phyloP scores from a whole-genome alignment of 495 filamentous ascomycete genomes.

The Apodospora peruviana region DNA sequence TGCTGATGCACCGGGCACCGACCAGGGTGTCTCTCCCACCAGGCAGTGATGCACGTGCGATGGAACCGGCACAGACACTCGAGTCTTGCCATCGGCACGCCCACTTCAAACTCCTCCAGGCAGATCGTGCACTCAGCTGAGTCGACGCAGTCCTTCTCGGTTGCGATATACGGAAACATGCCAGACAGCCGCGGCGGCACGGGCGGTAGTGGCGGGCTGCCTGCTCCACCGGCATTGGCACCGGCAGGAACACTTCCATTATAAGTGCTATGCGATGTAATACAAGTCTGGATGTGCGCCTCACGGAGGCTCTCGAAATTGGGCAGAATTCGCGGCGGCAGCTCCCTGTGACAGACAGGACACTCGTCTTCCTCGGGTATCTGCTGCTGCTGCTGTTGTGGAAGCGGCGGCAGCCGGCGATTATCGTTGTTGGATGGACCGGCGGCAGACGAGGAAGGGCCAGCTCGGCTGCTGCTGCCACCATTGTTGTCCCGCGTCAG shows the following conservation, averaged over 20 bases:
- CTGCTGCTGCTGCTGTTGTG: conserved; percentile 24
- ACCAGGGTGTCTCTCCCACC: conserved; percentile 48
- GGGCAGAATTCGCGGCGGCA: conserved; percentile 58
- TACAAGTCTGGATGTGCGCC: conserved; percentile 72
- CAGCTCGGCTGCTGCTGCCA: not conserved
- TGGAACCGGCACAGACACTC: conserved; percentile 96
- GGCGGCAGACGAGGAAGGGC: conserved; percentile 6
- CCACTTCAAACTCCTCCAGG: conserved; percentile 89
- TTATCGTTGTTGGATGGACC: conserved; percentile 3
- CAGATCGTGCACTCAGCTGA: conserved; percentile 90
- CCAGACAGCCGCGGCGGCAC: conserved; percentile 35
- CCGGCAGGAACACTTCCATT: conserved; percentile 13
- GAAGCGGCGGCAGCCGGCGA: conserved; percentile 19
- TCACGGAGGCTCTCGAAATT: conserved; percentile 63
- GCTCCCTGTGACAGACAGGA: conserved; percentile 73
- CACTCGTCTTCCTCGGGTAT: conserved; percentile 83
- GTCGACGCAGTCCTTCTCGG: conserved; percentile 85
- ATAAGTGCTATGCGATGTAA: conserved; percentile 47
- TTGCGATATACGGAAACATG: conserved; percentile 66
- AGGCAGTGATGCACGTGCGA: conserved; percentile 55
- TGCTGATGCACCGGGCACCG: conserved; percentile 53
- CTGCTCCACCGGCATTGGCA: conserved; percentile 9
- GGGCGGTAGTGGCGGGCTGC: conserved; percentile 19
- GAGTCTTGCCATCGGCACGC: conserved; percentile 73
- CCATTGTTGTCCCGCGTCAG: no score